Evolutionary conservation across 1,284 basidiomycete species (phyloP).

Genomic region (Takashimella koratensis): DNA sequence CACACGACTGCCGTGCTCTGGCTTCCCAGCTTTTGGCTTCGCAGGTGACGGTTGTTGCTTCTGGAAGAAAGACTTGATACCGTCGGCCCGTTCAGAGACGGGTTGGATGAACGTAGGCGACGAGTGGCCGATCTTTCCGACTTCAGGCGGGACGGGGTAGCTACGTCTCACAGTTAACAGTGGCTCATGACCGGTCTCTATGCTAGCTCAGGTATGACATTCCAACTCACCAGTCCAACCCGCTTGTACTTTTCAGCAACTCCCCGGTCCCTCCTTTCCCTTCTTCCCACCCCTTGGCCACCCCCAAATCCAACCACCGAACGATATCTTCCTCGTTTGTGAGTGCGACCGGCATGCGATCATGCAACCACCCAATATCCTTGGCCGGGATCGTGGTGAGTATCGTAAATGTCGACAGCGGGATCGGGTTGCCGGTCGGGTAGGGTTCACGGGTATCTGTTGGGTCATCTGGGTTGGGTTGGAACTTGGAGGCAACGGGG

Average conservation of each 20-base stretch:
- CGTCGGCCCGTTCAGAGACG: slow-evolving; percentile 72
- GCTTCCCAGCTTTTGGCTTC: slow-evolving; percentile 12
- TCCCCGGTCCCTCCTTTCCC: slow-evolving; percentile 48
- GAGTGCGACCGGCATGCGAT: slow-evolving; percentile 88
- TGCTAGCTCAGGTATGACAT: not conserved
- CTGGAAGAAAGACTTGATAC: slow-evolving; percentile 81
- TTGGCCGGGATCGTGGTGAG: slow-evolving; percentile 74
- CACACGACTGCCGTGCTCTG: not conserved
- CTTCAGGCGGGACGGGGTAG: slow-evolving; percentile 83
- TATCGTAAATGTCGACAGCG: slow-evolving; percentile 80
- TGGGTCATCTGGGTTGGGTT: slow-evolving; percentile 17
- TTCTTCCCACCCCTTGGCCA: slow-evolving; percentile 60
- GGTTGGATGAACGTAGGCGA: slow-evolving; percentile 79
- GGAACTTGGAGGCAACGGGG: slow-evolving; percentile 23
- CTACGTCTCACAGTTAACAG: slow-evolving; percentile 46
- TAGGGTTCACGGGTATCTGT: slow-evolving; percentile 35
- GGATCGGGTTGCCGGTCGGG: slow-evolving; percentile 54
- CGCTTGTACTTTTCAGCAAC: slow-evolving; percentile 65
- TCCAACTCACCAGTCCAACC: slow-evolving; percentile 67
- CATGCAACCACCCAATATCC: slow-evolving; percentile 74
- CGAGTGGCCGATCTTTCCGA: slow-evolving; percentile 84
- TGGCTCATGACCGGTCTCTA: not conserved
- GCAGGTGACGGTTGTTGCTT: slow-evolving; percentile 53
- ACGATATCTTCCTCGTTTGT: slow-evolving; percentile 59
- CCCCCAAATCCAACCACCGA: slow-evolving; percentile 73